These are phyloP conservation scores for Hanseniaspora uvarum DNA, from an alignment of 1,139 yeast species.

Conservation along the genomic window DNA sequence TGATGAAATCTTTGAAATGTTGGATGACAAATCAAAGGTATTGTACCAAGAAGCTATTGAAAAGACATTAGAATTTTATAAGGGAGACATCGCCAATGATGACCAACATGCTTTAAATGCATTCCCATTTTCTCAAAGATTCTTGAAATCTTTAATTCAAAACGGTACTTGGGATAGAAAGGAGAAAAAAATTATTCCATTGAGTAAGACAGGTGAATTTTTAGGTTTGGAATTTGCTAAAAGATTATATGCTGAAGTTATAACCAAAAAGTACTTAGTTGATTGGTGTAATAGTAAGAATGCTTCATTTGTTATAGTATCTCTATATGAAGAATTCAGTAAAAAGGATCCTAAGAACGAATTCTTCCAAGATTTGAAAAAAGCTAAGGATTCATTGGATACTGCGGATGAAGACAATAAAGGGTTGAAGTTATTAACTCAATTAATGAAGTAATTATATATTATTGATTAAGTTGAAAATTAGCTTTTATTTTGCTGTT, in stretches of 20 bases:
- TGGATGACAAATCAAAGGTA: constrained; percentile 36
- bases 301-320: constrained; percentile 73
- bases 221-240: constrained; percentile 58
- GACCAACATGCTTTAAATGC: constrained; percentile 53
- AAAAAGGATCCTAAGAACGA: constrained; percentile 33
- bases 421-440: constrained; percentile 64
- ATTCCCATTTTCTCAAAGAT: constrained; percentile 60
- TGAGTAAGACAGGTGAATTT: constrained; percentile 37
- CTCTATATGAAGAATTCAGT: constrained; percentile 46
- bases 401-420: constrained; percentile 48
- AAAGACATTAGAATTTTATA: constrained; percentile 46
- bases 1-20: constrained; percentile 41
- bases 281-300: constrained; percentile 65
- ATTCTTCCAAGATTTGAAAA: constrained; percentile 46
- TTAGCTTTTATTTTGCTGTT: neutral
- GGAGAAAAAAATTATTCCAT: constrained; percentile 41
- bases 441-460: constrained; percentile 23
- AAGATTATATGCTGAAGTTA: constrained; percentile 43
- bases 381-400: constrained; percentile 39
- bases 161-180: constrained; percentile 70
- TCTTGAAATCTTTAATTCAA: constrained; percentile 68
- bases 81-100: constrained; percentile 59
- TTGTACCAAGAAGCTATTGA: constrained; percentile 46
- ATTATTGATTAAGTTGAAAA: neutral
- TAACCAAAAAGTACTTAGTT: constrained; percentile 39